A percentile compares a stretch with the other conserved stretches of the same genome.
These are phyloP conservation scores for Lepiota subincarnata DNA, from an alignment of 768 basidiomycete genomes.

Conservation along the genomic window DNA sequence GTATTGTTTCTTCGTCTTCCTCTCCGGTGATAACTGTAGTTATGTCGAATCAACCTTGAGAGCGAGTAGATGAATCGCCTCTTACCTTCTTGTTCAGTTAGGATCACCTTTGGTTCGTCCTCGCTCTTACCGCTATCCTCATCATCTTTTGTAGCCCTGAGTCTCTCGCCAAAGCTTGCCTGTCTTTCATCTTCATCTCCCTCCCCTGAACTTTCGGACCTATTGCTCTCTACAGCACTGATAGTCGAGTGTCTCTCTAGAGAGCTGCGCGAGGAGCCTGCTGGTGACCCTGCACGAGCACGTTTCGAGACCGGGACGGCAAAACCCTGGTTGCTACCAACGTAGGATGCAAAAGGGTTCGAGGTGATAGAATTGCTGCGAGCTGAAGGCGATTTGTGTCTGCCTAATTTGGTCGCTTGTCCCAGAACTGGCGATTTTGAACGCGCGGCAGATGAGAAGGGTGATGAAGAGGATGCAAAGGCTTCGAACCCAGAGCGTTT, in stretches of 20 bases:
- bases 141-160: constrained; percentile 61
- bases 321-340: constrained; percentile 47
- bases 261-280: constrained; percentile 40
- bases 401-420: constrained; percentile 34
- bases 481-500: constrained; percentile 33
- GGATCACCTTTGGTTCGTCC: constrained; percentile 41
- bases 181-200: constrained; percentile 42
- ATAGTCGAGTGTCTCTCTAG: constrained; percentile 30
- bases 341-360: constrained; percentile 62
- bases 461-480: constrained; percentile 26
- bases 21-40: constrained; percentile 55
- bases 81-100: constrained; percentile 70
- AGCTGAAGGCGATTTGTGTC: constrained; percentile 56
- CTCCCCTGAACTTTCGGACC: constrained; percentile 37
- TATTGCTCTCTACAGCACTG: constrained; percentile 17
- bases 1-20: constrained; percentile 75
- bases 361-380: constrained; percentile 36
- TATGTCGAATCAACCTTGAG: constrained; percentile 1
- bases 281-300: constrained; percentile 48
- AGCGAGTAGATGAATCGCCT: constrained; percentile 9
- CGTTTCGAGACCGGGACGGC: constrained; percentile 50
- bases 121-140: constrained; percentile 46
- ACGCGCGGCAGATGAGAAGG: constrained; percentile 27
- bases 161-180: constrained; percentile 57
- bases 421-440: constrained; percentile 55